phyloP scores from a whole-genome alignment of 495 filamentous ascomycete species.

The Neurospora sp. region DNA sequence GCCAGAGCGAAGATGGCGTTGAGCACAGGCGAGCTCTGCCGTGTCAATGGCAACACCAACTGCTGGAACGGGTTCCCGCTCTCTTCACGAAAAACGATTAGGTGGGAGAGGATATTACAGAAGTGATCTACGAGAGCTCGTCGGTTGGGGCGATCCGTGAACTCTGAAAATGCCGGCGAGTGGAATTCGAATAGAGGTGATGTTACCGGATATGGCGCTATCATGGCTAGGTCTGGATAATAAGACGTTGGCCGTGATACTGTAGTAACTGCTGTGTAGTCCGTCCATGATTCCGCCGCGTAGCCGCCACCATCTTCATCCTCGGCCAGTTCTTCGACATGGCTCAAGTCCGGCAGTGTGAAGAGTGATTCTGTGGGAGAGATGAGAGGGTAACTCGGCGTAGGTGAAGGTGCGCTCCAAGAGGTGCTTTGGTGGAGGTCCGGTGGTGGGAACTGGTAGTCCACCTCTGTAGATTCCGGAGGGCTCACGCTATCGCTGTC shows the following conservation, averaged over 20 bases:
- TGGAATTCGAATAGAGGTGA: conserved; percentile 42
- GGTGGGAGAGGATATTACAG: conserved; percentile 51
- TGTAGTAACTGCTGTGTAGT: background rate
- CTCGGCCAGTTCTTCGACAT: background rate
- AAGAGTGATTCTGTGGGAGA: background rate
- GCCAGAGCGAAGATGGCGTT: conserved; percentile 50
- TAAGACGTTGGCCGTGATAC: conserved; percentile 19
- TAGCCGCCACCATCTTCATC: background rate
- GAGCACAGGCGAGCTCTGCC: conserved; percentile 40
- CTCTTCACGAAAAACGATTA: conserved; percentile 54
- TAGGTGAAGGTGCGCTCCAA: background rate
- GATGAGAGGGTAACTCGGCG: background rate
- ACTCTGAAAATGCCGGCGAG: conserved; percentile 44
- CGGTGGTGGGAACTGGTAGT: background rate
- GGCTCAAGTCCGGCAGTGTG: background rate
- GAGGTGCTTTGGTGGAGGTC: background rate
- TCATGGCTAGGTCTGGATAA: conserved; percentile 31
- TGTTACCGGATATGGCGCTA: conserved; percentile 34
- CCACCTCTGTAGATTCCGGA: conserved; percentile 2
- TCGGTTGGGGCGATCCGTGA: conserved; percentile 42
- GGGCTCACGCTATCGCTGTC: conserved; percentile 5
- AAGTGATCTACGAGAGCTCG: conserved; percentile 51
- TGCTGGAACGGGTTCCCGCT: conserved; percentile 54
- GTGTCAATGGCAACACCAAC: conserved; percentile 47
- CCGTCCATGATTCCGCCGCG: background rate